Percentiles rank a stretch among this genome's conserved stretches.
phyloP scores from a whole-genome alignment of 805 yeast genomes.

The Nakazawaea pomicola region DNA sequence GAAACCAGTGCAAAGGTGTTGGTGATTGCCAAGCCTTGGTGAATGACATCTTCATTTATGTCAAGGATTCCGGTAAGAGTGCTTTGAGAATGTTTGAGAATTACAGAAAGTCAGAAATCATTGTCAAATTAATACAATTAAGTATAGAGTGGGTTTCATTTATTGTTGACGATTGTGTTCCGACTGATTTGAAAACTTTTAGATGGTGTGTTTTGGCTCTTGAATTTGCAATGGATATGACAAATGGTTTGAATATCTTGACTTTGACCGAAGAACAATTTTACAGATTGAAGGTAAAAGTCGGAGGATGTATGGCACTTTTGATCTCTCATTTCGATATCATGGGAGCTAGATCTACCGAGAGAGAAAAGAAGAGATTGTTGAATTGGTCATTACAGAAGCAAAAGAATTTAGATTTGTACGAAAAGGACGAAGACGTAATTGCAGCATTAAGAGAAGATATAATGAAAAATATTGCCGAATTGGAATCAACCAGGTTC shows the following conservation, averaged over 20 bases:
- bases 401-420: slow-evolving; percentile 51
- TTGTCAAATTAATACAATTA: slow-evolving; percentile 65
- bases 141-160: slow-evolving; percentile 91
- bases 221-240: slow-evolving; percentile 94
- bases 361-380: slow-evolving; percentile 51
- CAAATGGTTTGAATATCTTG: slow-evolving; percentile 82
- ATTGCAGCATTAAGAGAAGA: slow-evolving; percentile 59
- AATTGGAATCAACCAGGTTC: slow-evolving; percentile 55
- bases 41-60: slow-evolving; percentile 68
- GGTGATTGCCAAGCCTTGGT: slow-evolving; percentile 72
- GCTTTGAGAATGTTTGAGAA: slow-evolving; percentile 62
- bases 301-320: slow-evolving; percentile 91
- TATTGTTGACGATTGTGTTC: slow-evolving; percentile 90
- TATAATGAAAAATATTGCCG: slow-evolving; percentile 58
- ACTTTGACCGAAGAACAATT: slow-evolving; percentile 78
- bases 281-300: slow-evolving; percentile 64
- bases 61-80: slow-evolving; percentile 76
- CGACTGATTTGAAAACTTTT: slow-evolving; percentile 86
- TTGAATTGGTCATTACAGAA: slow-evolving; percentile 48
- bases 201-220: slow-evolving; percentile 95
- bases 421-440: slow-evolving; percentile 49
- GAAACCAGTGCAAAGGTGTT: slow-evolving; percentile 50
- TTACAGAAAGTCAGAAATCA: slow-evolving; percentile 59
- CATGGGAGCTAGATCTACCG: slow-evolving; percentile 93
- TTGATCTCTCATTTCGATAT: slow-evolving; percentile 94